Conservation (phyloP, 495 filamentous ascomycete genomes). For the Neurospora discreta region DNA sequence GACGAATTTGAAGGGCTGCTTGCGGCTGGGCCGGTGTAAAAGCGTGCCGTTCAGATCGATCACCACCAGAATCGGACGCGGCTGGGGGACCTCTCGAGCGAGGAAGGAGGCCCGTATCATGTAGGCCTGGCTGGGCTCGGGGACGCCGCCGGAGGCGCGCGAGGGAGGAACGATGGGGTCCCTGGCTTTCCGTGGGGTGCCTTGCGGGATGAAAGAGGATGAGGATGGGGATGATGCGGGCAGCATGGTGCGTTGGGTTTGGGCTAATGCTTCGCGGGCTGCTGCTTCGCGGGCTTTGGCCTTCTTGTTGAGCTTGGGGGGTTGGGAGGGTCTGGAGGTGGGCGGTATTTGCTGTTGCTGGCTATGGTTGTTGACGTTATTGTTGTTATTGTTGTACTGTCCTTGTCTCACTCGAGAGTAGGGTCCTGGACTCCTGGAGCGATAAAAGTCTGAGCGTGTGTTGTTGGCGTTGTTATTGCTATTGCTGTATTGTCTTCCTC, state of each 20-base stretch:
- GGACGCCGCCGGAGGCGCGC: conserved; percentile 37
- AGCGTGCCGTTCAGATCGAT: conserved; percentile 93
- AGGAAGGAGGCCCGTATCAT: conserved; percentile 16
- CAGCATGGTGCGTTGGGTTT: neutral
- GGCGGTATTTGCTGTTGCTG: neutral
- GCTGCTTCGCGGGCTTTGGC: neutral
- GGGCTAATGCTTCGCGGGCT: neutral
- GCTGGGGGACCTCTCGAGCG: conserved; percentile 9
- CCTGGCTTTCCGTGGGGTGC: neutral
- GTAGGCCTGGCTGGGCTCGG: conserved; percentile 32
- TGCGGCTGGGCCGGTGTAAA: conserved; percentile 49
- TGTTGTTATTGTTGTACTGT: neutral
- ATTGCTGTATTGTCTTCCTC: neutral
- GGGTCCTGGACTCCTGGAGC: neutral
- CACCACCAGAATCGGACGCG: conserved; percentile 56
- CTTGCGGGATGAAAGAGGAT: neutral
- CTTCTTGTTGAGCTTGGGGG: neutral
- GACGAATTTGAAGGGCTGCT: conserved; percentile 39
- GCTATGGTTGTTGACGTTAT: neutral
- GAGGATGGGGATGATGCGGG: neutral
- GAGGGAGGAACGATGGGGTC: conserved; percentile 25
- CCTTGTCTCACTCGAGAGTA: neutral
- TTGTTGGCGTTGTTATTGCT: neutral
- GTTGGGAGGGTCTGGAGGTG: neutral
- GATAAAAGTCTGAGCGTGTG: neutral